A percentile compares a stretch with the other conserved stretches of the same genome.
These are phyloP conservation scores for Pyrenophora teres DNA, from an alignment of 2,329 filamentous ascomycete genomes.

Conservation along the genomic window DNA sequence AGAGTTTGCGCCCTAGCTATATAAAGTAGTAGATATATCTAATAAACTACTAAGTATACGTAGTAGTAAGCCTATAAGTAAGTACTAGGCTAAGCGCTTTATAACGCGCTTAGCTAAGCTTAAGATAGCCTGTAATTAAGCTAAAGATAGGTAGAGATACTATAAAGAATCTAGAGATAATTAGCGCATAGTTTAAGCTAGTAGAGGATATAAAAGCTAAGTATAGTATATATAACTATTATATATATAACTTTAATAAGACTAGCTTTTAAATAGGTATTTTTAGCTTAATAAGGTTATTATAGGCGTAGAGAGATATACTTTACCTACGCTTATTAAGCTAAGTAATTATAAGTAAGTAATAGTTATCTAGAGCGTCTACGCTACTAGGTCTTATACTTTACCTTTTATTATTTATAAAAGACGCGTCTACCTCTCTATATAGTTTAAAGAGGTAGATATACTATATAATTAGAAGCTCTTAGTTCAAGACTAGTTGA, in stretches of 20 bases:
- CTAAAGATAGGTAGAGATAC: conserved; percentile 12
- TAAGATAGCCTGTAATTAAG: conserved; percentile 20
- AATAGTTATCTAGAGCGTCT: background rate
- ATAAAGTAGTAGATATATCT: no score
- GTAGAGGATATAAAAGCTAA: no score
- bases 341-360: background rate
- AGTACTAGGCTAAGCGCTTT: no score
- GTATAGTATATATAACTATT: no score
- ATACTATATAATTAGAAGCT: background rate
- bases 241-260: no score
- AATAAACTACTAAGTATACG: no score
- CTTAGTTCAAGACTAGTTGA: background rate
- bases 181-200: conserved; percentile 18
- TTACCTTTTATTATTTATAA: background rate
- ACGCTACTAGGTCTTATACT: background rate
- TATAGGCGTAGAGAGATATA: background rate
- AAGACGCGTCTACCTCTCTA: background rate
- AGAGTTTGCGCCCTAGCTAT: no score
- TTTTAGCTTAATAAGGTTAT: background rate
- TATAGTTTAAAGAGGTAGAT: background rate
- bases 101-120: conserved; percentile 18
- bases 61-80: no score
- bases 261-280: background rate
- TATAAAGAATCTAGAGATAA: conserved; percentile 14
- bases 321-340: background rate